Evolutionary conservation across 768 basidiomycete genomes (phyloP).

Genomic region (Suillus subluteus): DNA sequence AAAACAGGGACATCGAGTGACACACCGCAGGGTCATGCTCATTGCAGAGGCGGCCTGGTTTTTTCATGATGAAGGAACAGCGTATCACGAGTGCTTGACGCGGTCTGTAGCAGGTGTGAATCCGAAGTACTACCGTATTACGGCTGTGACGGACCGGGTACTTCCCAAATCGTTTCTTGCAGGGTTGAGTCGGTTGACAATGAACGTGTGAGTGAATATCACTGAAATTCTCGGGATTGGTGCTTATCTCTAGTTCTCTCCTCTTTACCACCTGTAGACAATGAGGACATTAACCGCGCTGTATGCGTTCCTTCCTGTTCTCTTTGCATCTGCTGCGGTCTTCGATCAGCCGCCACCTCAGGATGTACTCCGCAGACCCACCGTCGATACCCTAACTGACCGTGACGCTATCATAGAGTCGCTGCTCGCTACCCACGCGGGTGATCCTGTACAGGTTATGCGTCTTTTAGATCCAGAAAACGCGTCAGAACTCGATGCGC

Average conservation of each 20-base stretch:
- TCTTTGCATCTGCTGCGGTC: background rate
- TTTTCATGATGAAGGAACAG: too few species aligned
- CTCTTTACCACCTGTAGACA: background rate
- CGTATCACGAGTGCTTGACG: too few species aligned
- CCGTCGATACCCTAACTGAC: background rate
- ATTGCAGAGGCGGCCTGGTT: too few species aligned
- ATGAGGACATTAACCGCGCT: background rate
- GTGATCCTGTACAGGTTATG: slow-evolving; percentile 23
- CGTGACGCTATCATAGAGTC: slow-evolving; percentile 9
- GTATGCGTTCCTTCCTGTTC: background rate
- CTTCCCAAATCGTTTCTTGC: too few species aligned
- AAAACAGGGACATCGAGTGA: too few species aligned
- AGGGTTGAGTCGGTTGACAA: background rate
- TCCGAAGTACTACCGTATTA: too few species aligned
- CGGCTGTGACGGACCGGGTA: too few species aligned
- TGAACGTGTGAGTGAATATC: background rate
- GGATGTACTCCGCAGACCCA: background rate
- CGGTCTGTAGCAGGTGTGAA: too few species aligned
- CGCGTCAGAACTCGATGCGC: slow-evolving; percentile 22
- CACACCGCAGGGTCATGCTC: too few species aligned
- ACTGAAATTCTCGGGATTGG: too few species aligned
- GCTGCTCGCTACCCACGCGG: slow-evolving; percentile 18
- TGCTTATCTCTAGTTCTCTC: background rate
- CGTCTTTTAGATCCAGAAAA: slow-evolving; percentile 18
- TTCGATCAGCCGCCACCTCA: background rate